phyloP scores from a whole-genome alignment of 1,284 basidiomycete species.

The Amylostereum chailletii region DNA sequence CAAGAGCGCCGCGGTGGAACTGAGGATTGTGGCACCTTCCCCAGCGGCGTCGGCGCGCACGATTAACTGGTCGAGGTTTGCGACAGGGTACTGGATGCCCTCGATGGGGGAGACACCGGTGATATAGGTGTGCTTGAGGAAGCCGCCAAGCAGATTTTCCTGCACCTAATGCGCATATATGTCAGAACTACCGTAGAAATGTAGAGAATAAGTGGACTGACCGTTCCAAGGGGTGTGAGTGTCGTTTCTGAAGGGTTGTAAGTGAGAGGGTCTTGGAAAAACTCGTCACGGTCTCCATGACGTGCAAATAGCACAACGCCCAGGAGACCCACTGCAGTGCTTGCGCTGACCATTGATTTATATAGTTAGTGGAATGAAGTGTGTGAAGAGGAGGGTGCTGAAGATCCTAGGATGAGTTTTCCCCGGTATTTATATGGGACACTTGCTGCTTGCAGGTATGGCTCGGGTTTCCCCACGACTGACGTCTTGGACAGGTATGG shows the following conservation, averaged over 20 bases:
- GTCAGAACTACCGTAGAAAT: neutral
- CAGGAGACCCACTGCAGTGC: slow-evolving; percentile 9
- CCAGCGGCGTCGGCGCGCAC: slow-evolving; percentile 16
- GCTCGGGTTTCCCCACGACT: too few relatives aligned
- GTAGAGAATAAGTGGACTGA: slow-evolving; percentile 3
- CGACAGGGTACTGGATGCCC: slow-evolving; percentile 20
- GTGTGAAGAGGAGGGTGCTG: too few relatives aligned
- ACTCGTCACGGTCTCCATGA: slow-evolving; percentile 35
- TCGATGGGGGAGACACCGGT: slow-evolving; percentile 23
- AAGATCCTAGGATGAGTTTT: too few relatives aligned
- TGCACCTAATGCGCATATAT: slow-evolving; percentile 18
- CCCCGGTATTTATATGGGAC: too few relatives aligned
- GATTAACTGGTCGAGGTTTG: slow-evolving; percentile 13
- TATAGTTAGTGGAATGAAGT: too few relatives aligned
- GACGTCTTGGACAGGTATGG: too few relatives aligned
- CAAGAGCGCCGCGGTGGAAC: slow-evolving; percentile 17
- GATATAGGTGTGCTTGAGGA: slow-evolving; percentile 30
- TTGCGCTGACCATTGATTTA: neutral
- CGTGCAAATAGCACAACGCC: slow-evolving; percentile 34
- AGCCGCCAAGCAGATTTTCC: slow-evolving; percentile 30
- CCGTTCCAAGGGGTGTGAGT: slow-evolving; percentile 31
- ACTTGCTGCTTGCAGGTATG: too few relatives aligned
- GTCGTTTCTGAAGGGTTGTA: slow-evolving; percentile 31
- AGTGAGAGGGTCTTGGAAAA: slow-evolving; percentile 24
- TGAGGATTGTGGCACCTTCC: slow-evolving; percentile 31